Conservation (phyloP, 2,329 filamentous ascomycete genomes). For the Fusarium sp. region DNA sequence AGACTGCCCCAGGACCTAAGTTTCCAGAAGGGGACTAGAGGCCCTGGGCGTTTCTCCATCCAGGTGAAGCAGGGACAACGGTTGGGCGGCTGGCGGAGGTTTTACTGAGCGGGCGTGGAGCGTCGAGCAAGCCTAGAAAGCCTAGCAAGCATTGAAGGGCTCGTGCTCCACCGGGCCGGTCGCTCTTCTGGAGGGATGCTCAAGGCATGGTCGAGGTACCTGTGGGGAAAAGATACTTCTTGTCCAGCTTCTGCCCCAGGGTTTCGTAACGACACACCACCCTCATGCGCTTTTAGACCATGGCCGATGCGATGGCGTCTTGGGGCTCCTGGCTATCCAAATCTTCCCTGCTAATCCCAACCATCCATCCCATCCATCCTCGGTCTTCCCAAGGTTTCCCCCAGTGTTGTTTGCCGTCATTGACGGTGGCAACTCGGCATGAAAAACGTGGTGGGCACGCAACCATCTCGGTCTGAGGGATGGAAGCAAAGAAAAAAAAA, state of each 20-base stretch:
- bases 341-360: background rate
- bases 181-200: slow-evolving; percentile 22
- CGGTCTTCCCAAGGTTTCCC: background rate
- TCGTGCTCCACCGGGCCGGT: slow-evolving; percentile 44
- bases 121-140: background rate
- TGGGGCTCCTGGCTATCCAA: background rate
- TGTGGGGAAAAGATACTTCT: slow-evolving; percentile 47
- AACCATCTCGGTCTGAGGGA: slow-evolving; percentile 15
- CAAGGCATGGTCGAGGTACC: slow-evolving; percentile 34
- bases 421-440: slow-evolving; percentile 23
- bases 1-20: slow-evolving; percentile 18
- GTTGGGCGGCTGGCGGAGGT: slow-evolving; percentile 32
- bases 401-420: slow-evolving; percentile 13
- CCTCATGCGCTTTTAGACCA: slow-evolving; percentile 1
- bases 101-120: slow-evolving; percentile 28
- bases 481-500: slow-evolving; percentile 20
- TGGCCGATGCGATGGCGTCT: slow-evolving; percentile 6
- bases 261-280: slow-evolving; percentile 45
- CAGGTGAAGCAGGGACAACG: slow-evolving; percentile 27
- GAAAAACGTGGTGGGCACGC: slow-evolving; percentile 22
- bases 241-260: slow-evolving; percentile 35
- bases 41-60: slow-evolving; percentile 28
- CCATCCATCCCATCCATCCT: slow-evolving; percentile 5
- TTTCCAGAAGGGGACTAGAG: slow-evolving; percentile 27
- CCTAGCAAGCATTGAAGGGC: background rate